Conservation (phyloP, 768 basidiomycete genomes). For the Phylloporus scabripes region DNA sequence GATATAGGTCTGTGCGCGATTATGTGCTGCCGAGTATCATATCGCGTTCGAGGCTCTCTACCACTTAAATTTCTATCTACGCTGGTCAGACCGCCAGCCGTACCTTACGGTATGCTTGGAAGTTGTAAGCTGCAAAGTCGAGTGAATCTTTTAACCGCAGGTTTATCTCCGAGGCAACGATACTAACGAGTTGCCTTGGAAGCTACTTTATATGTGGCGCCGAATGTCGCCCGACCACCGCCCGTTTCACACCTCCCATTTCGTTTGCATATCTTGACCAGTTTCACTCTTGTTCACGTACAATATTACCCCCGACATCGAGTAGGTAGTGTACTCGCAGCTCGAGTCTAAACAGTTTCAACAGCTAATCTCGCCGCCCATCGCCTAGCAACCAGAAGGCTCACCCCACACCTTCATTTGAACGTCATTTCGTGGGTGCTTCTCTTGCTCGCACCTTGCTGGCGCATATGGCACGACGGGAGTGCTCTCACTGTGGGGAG, state of each 20-base stretch:
- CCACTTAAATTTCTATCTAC: too few relatives aligned
- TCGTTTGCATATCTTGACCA: too few relatives aligned
- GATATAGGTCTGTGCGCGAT: too few relatives aligned
- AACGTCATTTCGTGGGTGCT: conserved; percentile 20
- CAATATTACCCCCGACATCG: neutral
- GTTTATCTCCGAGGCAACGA: too few relatives aligned
- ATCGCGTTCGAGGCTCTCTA: too few relatives aligned
- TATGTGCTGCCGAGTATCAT: too few relatives aligned
- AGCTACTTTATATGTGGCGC: too few relatives aligned
- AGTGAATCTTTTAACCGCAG: too few relatives aligned
- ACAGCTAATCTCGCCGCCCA: neutral
- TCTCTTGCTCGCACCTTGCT: neutral
- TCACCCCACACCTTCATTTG: conserved; percentile 7
- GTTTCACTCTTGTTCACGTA: neutral
- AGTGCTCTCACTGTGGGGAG: conserved; percentile 40
- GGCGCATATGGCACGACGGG: neutral
- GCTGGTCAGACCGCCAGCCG: too few relatives aligned
- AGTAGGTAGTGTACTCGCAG: neutral
- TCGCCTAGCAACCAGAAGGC: conserved; percentile 9
- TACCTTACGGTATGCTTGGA: too few relatives aligned
- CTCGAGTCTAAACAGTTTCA: neutral
- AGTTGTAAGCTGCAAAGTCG: too few relatives aligned
- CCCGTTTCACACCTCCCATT: neutral
- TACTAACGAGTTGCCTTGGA: too few relatives aligned
- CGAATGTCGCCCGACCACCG: neutral